Evolutionary conservation across 176 grass and related monocot species (phyloP).

Genomic region (Luzula sylvatica): DNA sequence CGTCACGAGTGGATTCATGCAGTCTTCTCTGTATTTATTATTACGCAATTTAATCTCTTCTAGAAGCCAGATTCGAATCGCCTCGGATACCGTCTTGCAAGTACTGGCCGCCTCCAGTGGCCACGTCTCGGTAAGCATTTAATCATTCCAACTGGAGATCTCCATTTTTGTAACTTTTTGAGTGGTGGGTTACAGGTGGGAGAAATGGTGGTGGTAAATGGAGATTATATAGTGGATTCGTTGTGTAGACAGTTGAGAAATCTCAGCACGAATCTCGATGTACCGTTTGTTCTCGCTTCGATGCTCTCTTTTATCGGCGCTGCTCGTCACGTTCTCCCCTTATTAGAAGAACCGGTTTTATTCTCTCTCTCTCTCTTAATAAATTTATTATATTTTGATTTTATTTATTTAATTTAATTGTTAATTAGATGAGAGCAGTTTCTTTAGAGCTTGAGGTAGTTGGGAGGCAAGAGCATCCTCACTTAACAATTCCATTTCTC

Average conservation of each 20-base stretch:
- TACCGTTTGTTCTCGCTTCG: constrained; percentile 87
- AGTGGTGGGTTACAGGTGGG: constrained; percentile 50
- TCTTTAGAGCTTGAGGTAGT: constrained; percentile 82
- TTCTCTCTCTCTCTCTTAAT: too few relatives aligned
- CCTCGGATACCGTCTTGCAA: constrained; percentile 71
- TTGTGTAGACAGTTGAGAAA: constrained; percentile 73
- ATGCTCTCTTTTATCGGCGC: constrained; percentile 84
- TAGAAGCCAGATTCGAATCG: constrained; percentile 62
- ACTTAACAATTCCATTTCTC: constrained; percentile 89
- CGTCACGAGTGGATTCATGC: constrained; percentile 77
- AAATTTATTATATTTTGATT: constrained; percentile 11
- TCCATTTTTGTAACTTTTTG: constrained; percentile 7
- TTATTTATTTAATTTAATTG: constrained; percentile 2
- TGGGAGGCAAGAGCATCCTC: constrained; percentile 79
- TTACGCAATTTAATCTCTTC: constrained; percentile 77
- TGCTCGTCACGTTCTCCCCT: constrained; percentile 82
- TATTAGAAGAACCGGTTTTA: constrained; percentile 72
- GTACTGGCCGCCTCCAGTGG: constrained; percentile 54
- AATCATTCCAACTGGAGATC: not conserved
- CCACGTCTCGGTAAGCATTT: constrained; percentile 51
- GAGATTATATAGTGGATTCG: constrained; percentile 88
- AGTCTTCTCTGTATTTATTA: constrained; percentile 83
- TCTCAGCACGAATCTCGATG: constrained; percentile 73
- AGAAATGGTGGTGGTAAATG: constrained; percentile 74
- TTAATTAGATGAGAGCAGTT: constrained; percentile 60